These are phyloP conservation scores for Pseudozyma pruni DNA, from an alignment of 1,284 basidiomycete species.

Conservation along the genomic window DNA sequence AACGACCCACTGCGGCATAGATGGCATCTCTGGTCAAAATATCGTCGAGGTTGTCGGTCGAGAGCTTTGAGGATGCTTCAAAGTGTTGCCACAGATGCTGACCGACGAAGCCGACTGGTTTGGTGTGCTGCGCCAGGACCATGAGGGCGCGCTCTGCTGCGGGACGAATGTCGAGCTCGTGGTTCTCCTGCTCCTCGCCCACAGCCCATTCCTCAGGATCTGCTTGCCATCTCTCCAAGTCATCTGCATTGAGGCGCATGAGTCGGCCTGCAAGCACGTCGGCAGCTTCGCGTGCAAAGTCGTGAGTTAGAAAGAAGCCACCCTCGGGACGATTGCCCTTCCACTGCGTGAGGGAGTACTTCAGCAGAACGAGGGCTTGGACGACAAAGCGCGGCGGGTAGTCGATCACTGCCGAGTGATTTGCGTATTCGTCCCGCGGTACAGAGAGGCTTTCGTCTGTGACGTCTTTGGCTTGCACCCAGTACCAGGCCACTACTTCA, in stretches of 20 bases:
- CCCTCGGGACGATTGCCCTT: slow-evolving; percentile 44
- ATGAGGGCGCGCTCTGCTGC: slow-evolving; percentile 62
- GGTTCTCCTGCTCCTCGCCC: slow-evolving; percentile 57
- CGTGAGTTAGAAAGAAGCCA: slow-evolving; percentile 46
- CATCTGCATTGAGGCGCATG: slow-evolving; percentile 57
- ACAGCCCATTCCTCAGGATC: slow-evolving; percentile 62
- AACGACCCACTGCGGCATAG: slow-evolving; percentile 59
- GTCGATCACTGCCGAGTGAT: slow-evolving; percentile 43
- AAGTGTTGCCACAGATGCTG: slow-evolving; percentile 58
- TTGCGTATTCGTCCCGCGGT: slow-evolving; percentile 44
- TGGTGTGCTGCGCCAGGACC: slow-evolving; percentile 50
- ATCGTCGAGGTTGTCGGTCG: slow-evolving; percentile 37
- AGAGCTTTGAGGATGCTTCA: slow-evolving; percentile 28
- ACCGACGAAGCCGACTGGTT: slow-evolving; percentile 49
- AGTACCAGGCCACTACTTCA: slow-evolving; percentile 65
- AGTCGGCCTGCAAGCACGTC: slow-evolving; percentile 59
- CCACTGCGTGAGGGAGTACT: slow-evolving; percentile 57
- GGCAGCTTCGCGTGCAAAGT: slow-evolving; percentile 52
- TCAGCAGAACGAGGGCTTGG: slow-evolving; percentile 60
- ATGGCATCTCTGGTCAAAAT: slow-evolving; percentile 61
- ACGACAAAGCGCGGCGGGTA: slow-evolving; percentile 62
- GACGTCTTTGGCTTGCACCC: slow-evolving; percentile 52
- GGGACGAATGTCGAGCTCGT: slow-evolving; percentile 63
- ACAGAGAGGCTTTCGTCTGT: slow-evolving; percentile 40
- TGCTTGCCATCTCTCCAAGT: slow-evolving; percentile 59